Evolutionary conservation across 2,329 filamentous ascomycete genomes (phyloP).

Genomic region (Cercospora sp.): DNA sequence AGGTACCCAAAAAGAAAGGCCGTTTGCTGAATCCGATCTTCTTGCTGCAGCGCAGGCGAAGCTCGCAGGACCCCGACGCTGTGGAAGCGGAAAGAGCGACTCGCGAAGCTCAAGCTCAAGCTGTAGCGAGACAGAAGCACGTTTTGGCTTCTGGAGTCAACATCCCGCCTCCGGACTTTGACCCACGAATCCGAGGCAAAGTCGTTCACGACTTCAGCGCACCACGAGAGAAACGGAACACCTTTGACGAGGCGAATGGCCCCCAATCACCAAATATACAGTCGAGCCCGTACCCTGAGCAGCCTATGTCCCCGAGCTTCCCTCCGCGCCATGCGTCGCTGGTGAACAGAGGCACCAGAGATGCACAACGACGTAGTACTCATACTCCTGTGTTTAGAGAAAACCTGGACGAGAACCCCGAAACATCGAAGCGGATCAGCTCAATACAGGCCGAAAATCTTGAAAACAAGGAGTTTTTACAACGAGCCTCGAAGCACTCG

Average conservation of each 20-base stretch:
- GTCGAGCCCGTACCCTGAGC: conserved; percentile 12
- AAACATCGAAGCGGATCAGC: conserved; percentile 43
- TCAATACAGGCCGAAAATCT: conserved; percentile 51
- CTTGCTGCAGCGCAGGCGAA: conserved; percentile 58
- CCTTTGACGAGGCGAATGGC: conserved; percentile 27
- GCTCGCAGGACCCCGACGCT: conserved; percentile 41
- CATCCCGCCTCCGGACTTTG: conserved; percentile 59
- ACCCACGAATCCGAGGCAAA: conserved; percentile 63
- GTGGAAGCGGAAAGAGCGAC: conserved; percentile 26
- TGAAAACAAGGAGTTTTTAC: conserved; percentile 52
- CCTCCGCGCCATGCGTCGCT: conserved; percentile 27
- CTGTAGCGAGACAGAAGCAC: conserved; percentile 50
- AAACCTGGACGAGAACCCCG: conserved; percentile 58
- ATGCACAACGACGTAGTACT: conserved; percentile 35
- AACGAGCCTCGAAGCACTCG: conserved; percentile 44
- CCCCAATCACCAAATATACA: background rate
- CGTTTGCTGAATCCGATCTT: conserved; percentile 61
- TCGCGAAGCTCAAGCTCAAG: conserved; percentile 42
- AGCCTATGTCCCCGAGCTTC: conserved; percentile 17
- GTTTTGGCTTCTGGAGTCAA: conserved; percentile 54
- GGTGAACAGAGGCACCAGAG: conserved; percentile 19
- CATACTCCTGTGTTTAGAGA: conserved; percentile 63
- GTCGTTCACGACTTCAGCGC: conserved; percentile 67
- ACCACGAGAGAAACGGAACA: conserved; percentile 49
- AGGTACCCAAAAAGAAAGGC: conserved; percentile 42